phyloP scores from a whole-genome alignment of 768 basidiomycete species.

The Boletales sp. region DNA sequence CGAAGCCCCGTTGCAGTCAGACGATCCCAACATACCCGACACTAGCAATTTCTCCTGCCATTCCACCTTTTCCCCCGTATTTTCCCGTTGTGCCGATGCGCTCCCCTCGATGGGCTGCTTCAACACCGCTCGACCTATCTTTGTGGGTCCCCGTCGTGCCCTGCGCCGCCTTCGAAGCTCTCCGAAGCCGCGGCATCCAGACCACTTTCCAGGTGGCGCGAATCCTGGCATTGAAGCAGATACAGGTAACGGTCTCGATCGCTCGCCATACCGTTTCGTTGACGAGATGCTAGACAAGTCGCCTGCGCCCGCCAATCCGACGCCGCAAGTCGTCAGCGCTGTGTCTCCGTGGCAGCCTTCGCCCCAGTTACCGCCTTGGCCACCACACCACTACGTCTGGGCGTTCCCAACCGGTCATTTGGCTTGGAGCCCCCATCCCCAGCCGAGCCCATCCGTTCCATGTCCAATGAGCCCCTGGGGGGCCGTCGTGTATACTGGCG shows the following conservation, averaged over 20 bases:
- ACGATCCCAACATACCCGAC: constrained; percentile 1
- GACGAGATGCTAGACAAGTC: constrained; percentile 9
- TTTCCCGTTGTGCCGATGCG: constrained; percentile 1
- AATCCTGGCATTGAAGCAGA: constrained; percentile 20
- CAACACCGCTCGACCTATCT: constrained; percentile 6
- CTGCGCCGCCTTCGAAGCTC: constrained; percentile 6
- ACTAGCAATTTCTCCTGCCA: constrained; percentile 11
- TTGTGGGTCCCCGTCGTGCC: constrained; percentile 9
- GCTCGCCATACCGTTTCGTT: background rate
- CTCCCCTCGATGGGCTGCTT: background rate
- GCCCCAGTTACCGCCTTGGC: constrained; percentile 11
- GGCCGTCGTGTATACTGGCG: constrained; percentile 17
- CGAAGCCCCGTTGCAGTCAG: background rate
- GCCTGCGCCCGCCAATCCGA: background rate
- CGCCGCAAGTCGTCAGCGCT: background rate
- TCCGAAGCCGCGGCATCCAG: constrained; percentile 6
- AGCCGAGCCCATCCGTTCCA: constrained; percentile 6
- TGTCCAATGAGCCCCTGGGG: constrained; percentile 14
- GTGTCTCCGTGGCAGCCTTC: constrained; percentile 1
- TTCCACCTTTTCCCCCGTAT: constrained; percentile 19
- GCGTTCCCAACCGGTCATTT: constrained; percentile 20
- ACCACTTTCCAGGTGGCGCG: constrained; percentile 14
- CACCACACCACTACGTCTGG: constrained; percentile 23
- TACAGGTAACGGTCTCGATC: constrained; percentile 12
- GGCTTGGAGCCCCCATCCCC: constrained; percentile 26